Conservation (phyloP, 139 green algal genomes). For the Eudorina sp. region DNA sequence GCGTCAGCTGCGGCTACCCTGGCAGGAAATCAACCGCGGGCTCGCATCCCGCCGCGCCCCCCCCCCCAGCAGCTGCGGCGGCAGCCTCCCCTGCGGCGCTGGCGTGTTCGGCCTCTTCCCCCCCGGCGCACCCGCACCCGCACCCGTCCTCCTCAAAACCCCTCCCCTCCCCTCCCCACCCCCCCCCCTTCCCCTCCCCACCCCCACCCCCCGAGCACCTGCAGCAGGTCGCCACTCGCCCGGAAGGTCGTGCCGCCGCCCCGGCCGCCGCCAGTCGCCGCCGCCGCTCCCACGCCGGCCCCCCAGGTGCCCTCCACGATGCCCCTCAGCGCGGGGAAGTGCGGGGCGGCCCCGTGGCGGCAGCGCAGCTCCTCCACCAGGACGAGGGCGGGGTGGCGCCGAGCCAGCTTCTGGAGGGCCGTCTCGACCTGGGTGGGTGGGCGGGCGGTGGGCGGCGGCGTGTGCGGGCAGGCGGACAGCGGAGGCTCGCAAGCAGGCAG, state of each 20-base stretch:
- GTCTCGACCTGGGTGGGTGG: constrained; percentile 61
- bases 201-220: not conserved
- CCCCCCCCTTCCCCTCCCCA: not conserved
- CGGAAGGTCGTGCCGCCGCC: not conserved
- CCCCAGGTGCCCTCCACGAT: constrained; percentile 18
- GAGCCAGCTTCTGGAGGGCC: constrained; percentile 64
- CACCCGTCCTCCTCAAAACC: no score
- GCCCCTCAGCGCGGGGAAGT: constrained; percentile 36
- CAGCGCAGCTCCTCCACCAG: constrained; percentile 60
- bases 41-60: no score
- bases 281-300: not conserved
- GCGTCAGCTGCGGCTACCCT: no score
- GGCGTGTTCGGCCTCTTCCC: no score
- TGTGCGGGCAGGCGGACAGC: not conserved
- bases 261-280: not conserved
- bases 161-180: not conserved
- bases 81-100: no score
- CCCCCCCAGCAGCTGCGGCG: no score
- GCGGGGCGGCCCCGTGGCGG: not conserved
- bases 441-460: no score
- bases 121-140: no score
- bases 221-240: not conserved
- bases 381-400: constrained; percentile 70
- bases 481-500: no score
- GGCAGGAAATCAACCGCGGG: no score